Evolutionary conservation across 2,329 filamentous ascomycete genomes (phyloP).

Genomic region (Amauroascus verrucosus): DNA sequence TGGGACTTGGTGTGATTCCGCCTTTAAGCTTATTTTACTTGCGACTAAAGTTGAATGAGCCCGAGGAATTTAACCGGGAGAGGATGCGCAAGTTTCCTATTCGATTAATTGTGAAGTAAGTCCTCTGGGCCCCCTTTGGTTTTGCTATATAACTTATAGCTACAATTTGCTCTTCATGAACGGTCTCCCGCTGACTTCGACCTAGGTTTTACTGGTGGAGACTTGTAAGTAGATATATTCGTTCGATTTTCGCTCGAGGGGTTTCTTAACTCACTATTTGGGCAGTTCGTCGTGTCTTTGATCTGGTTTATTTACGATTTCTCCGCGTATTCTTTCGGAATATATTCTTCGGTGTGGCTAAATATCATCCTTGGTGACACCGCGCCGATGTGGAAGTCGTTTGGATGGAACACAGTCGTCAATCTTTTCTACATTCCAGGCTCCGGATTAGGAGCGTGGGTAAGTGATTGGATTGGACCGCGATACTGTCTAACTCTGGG

Average conservation of each 20-base stretch:
- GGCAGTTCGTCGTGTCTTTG: conserved; percentile 49
- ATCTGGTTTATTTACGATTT: conserved; percentile 91
- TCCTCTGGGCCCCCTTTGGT: conserved; percentile 16
- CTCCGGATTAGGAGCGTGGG: conserved; percentile 63
- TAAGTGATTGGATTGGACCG: conserved; percentile 70
- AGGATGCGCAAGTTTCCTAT: conserved; percentile 55
- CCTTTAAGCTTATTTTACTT: conserved; percentile 61
- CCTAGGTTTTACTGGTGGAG: conserved; percentile 63
- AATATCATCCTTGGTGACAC: conserved; percentile 50
- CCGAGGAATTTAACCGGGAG: conserved; percentile 63
- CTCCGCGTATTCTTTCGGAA: conserved; percentile 71
- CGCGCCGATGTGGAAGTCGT: conserved; percentile 60
- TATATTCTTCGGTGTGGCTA: conserved; percentile 61
- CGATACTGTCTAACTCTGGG: conserved; percentile 62
- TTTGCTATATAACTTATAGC: conserved; percentile 18
- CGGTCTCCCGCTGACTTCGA: conserved; percentile 41
- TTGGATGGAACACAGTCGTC: conserved; percentile 82
- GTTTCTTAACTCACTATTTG: background rate
- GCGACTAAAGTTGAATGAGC: conserved; percentile 64
- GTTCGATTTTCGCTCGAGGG: background rate
- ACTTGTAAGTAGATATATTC: conserved; percentile 35
- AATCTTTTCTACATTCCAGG: conserved; percentile 85
- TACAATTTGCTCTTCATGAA: background rate
- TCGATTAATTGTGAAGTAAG: conserved; percentile 41
- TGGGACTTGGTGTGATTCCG: conserved; percentile 71